Evolutionary conservation across 2,329 filamentous ascomycete species (phyloP).

Genomic region (Hypoxylon sp.): DNA sequence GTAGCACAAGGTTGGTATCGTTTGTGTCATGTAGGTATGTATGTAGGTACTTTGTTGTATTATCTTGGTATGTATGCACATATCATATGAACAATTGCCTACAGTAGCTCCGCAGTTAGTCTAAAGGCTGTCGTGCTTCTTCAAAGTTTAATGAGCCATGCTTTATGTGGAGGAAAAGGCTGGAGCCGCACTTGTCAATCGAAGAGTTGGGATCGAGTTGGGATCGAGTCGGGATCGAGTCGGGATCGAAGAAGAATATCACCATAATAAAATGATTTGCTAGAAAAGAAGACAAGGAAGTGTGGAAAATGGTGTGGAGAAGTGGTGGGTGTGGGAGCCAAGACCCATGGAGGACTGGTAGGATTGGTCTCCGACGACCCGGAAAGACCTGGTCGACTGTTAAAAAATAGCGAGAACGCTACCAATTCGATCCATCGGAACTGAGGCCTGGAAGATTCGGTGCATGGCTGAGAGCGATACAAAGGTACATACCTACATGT

Average conservation of each 20-base stretch:
- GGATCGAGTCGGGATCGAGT: slow-evolving; percentile 2
- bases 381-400: slow-evolving; percentile 42
- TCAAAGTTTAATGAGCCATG: slow-evolving; percentile 15
- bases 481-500: slow-evolving; percentile 24
- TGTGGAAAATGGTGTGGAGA: slow-evolving; percentile 44
- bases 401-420: slow-evolving; percentile 24
- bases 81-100: slow-evolving; percentile 15
- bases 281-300: slow-evolving; percentile 27
- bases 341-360: slow-evolving; percentile 35
- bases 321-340: slow-evolving; percentile 43
- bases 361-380: slow-evolving; percentile 46
- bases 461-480: slow-evolving; percentile 31
- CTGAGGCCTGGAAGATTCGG: slow-evolving; percentile 43
- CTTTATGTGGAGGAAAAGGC: slow-evolving; percentile 17
- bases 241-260: slow-evolving; percentile 21
- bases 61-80: neutral
- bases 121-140: slow-evolving; percentile 29
- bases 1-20: slow-evolving; percentile 13
- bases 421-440: slow-evolving; percentile 26
- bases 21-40: slow-evolving; percentile 20
- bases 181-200: slow-evolving; percentile 39
- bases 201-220: slow-evolving; percentile 1
- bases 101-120: slow-evolving; percentile 26
- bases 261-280: slow-evolving; percentile 41
- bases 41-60: slow-evolving; percentile 18